Evolutionary conservation across 1,284 basidiomycete species (phyloP), one percentile per base, ranked within the genome.

Genomic region (Heimioporus retisporus): DNA sequence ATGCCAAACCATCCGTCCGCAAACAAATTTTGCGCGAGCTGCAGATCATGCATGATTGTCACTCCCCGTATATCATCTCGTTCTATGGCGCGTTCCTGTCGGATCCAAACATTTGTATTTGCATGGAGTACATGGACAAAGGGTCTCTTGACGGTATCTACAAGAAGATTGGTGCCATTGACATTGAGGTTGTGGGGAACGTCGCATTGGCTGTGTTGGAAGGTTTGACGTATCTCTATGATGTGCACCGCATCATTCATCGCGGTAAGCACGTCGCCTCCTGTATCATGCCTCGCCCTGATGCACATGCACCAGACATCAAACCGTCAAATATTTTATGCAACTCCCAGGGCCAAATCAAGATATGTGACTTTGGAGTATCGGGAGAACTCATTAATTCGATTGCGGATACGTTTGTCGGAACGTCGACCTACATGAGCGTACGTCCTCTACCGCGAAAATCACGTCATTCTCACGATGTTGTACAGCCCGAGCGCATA

Each of bases 351-450:
- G 98, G 97, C 3, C 90, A 97, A 75, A 97, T 99, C 86, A 99
- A 99, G 81, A 94, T 99, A 58, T 98, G 97, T 76, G 98, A 99
- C 81, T 99, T 99, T 81, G 97, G 97, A 57, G 98, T 99, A 13
- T 98, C 96, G 0, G 98, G 98, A 23, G 97, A 99, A 80, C 88
- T 99, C 69, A 97, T 99, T 84, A 98, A 99, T 82, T 97, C 95
- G 3, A 97, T 99, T 69, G 98, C 98, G 19, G 96, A 99, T 81
- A 99, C 98, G 0, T 99, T 99, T 78, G 97, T 99, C 21, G 97
- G 97, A 13, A 99, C 98, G 4, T 97, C 95, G 69, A 97, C 96
- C 18, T 99, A 99, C 81, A 99, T 99, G 97, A 97, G 96, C 72
- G 97, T 98, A 80, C 81, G 96, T 90, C 21, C 28, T 19, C 44